Evolutionary conservation across 208 protist species (phyloP).

Genomic region (Leishmania mexicana): DNA sequence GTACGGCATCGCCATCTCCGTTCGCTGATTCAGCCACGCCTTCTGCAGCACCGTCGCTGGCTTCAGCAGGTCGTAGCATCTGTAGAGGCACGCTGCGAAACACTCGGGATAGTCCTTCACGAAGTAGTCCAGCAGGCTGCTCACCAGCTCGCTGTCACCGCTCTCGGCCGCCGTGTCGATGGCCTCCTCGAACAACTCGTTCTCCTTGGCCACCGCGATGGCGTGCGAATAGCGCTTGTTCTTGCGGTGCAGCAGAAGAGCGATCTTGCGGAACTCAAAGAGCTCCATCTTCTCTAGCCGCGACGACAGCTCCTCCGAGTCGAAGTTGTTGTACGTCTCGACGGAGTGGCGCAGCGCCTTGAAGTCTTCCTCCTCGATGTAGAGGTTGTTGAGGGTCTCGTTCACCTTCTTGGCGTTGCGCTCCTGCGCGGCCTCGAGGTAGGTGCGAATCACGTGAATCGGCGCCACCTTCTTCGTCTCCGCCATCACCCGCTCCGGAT

Average conservation of each 20-base stretch:
- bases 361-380: slow-evolving; percentile 99
- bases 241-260: slow-evolving; percentile 96
- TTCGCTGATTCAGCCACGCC: slow-evolving; percentile 97
- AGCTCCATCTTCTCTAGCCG: slow-evolving; percentile 98
- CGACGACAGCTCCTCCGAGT: slow-evolving; percentile 96
- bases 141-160: slow-evolving; percentile 88
- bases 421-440: slow-evolving; percentile 95
- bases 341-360: slow-evolving; percentile 95
- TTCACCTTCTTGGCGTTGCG: slow-evolving; percentile 96
- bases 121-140: slow-evolving; percentile 98
- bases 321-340: slow-evolving; percentile 97
- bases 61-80: slow-evolving; percentile 97
- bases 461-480: slow-evolving; percentile 85
- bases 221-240: slow-evolving; percentile 93
- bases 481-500: slow-evolving; percentile 97
- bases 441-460: slow-evolving; percentile 97
- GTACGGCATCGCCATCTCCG: slow-evolving; percentile 99
- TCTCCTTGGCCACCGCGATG: slow-evolving; percentile 97
- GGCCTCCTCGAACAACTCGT: slow-evolving; percentile 98
- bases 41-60: slow-evolving; percentile 98
- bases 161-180: slow-evolving; percentile 98
- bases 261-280: slow-evolving; percentile 99
- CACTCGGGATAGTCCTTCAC: slow-evolving; percentile 95
- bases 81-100: slow-evolving; percentile 97
- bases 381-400: slow-evolving; percentile 98